Evolutionary conservation across 331 rosid genomes (phyloP), one percentile per base, ranked within the genome.

Genomic region (Phaseolus coccineus): DNA sequence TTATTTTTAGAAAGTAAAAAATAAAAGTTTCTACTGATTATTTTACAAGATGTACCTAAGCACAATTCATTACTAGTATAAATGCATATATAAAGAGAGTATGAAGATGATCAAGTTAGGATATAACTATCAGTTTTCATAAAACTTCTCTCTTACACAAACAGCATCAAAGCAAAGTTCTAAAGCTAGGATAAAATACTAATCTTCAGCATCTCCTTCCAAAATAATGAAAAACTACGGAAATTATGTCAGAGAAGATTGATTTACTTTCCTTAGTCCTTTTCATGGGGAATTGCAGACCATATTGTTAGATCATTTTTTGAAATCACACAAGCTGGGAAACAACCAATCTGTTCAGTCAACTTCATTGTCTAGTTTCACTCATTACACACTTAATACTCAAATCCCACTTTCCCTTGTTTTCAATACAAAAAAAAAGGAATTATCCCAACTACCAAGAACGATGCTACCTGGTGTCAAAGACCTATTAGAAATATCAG

Each of bases 1-100:
- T 78, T 68, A 76, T 63, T 64, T 74, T 77, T 22, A 69, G 31
- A 61, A 50, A 39, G 73, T 69, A 63, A 62, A 16, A n/a, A 68
- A 40, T 2, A 8, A 40, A 47, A 61, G 57, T 39, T 62, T 37
- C 66, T 48, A 37, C 78, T 16, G 48, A 61, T 70, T 55, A 61
- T 59, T 55, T 68, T 68, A 67, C 69, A 56, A 30, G 3, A 63
- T 58, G 46, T 62, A 50, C 37, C 19, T 8, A 33, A 37, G 8
- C 68, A 44, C 66, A 80, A 65, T 53, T 80, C 15, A 6, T 46
- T 28, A 46, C 51, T 46, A 19, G 71, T 46, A 61, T 72, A 65
- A 64, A 80, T 72, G 52, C 66, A 71, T 79, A 33, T 14, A 71
- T 39, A 72, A 72, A 72, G 73, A 35, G 30, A 33, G 58, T 28